Percentiles rank a stretch among this genome's conserved stretches.
Conservation (phyloP, 345 rosid genomes). For the Pistacia vera region DNA sequence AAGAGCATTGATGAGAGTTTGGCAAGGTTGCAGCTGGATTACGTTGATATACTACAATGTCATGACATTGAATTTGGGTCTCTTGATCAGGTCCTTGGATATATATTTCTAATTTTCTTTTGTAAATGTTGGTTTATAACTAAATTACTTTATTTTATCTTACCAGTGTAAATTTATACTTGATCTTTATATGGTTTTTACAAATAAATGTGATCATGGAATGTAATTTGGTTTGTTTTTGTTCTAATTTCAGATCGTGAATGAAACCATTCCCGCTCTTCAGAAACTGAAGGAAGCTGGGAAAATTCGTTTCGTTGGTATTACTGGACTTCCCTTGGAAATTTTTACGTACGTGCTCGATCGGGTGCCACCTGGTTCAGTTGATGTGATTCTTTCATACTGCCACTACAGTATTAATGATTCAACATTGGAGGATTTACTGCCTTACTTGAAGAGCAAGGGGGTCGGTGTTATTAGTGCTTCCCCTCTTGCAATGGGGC, state of each 20-base stretch:
- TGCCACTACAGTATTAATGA: constrained; percentile 85
- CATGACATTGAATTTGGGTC: constrained; percentile 89
- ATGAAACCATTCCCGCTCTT: constrained; percentile 93
- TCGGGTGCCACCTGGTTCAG: constrained; percentile 68
- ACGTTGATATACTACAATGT: constrained; percentile 90
- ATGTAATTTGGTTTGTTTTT: constrained; percentile 13
- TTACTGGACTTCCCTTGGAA: constrained; percentile 82
- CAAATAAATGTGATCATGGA: neutral
- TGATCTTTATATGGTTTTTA: neutral
- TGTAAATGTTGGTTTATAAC: neutral
- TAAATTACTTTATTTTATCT: neutral
- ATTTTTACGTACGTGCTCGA: constrained; percentile 80
- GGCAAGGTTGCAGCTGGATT: constrained; percentile 84
- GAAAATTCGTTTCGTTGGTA: constrained; percentile 85
- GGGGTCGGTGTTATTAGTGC: constrained; percentile 86
- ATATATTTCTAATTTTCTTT: neutral
- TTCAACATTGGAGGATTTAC: constrained; percentile 62
- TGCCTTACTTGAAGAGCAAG: constrained; percentile 86
- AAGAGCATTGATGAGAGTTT: constrained; percentile 86
- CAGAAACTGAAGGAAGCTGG: constrained; percentile 78
- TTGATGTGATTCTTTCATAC: constrained; percentile 84
- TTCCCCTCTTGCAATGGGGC: constrained; percentile 92
- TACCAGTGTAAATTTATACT: neutral
- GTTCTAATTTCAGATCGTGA: constrained; percentile 56
- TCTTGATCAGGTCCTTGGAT: constrained; percentile 72